Conservation (phyloP, 345 rosid genomes). For the Odontarrhena argentea region DNA sequence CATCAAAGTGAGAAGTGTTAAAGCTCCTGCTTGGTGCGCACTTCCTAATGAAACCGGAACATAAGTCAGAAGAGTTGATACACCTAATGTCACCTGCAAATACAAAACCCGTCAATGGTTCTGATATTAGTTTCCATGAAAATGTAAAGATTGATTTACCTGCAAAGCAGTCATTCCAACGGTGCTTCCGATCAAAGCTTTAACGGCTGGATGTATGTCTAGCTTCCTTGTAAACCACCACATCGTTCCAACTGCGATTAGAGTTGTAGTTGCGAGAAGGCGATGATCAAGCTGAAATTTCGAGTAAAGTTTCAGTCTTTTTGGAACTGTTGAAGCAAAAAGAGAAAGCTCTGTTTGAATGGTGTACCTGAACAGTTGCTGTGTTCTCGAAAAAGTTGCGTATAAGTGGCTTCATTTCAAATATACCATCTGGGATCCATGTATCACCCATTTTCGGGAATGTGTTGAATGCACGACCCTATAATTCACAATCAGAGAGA, state of each 20-base stretch:
- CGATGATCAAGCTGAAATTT: slow-evolving; percentile 81
- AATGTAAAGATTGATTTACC: slow-evolving; percentile 43
- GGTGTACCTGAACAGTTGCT: slow-evolving; percentile 75
- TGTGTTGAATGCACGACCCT: slow-evolving; percentile 90
- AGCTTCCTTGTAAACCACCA: slow-evolving; percentile 86
- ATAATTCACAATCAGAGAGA: slow-evolving; percentile 19
- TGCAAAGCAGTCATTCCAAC: slow-evolving; percentile 83
- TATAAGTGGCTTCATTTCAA: slow-evolving; percentile 76
- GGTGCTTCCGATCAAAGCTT: slow-evolving; percentile 70
- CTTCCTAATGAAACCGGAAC: slow-evolving; percentile 84
- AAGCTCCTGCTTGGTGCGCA: slow-evolving; percentile 87
- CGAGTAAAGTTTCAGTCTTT: slow-evolving; percentile 13
- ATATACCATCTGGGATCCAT: slow-evolving; percentile 84
- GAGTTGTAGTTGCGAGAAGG: slow-evolving; percentile 74
- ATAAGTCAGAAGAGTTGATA: slow-evolving; percentile 81
- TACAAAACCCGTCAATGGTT: background rate
- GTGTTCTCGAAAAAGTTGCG: slow-evolving; percentile 96
- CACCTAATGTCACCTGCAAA: slow-evolving; percentile 74
- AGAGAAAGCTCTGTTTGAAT: slow-evolving; percentile 8
- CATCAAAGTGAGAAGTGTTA: slow-evolving; percentile 77
- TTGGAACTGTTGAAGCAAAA: background rate
- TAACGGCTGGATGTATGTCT: slow-evolving; percentile 84
- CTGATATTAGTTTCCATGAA: slow-evolving; percentile 11
- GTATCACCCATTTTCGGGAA: slow-evolving; percentile 93
- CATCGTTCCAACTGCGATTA: slow-evolving; percentile 54